phyloP scores from a whole-genome alignment of 1,284 basidiomycete species.

The Sporisorium scitamineum region DNA sequence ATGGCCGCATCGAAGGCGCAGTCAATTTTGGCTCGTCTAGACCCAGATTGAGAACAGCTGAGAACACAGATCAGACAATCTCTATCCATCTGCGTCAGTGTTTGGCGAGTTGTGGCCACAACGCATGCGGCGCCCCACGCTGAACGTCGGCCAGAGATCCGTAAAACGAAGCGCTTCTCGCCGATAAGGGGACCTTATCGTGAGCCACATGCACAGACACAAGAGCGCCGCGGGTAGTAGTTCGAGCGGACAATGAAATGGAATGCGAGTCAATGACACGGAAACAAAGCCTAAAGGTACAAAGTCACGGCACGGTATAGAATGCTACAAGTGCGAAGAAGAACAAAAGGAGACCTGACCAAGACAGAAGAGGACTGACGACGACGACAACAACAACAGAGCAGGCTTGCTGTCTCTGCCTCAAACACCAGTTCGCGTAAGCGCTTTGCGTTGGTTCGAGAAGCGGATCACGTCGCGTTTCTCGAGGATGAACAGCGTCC shows the following conservation, averaged over 20 bases:
- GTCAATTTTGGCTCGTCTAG: too few relatives aligned
- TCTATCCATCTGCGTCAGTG: too few relatives aligned
- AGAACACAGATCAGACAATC: too few relatives aligned
- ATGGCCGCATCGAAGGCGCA: too few relatives aligned
- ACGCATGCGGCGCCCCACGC: neutral
- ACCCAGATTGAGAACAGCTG: too few relatives aligned
- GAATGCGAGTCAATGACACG: constrained; percentile 6
- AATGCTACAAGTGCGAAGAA: constrained; percentile 24
- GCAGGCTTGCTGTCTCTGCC: neutral
- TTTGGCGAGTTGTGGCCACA: too few relatives aligned
- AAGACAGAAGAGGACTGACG: too few relatives aligned
- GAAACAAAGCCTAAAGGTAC: constrained; percentile 8
- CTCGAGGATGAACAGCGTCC: constrained; percentile 91
- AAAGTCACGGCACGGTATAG: constrained; percentile 28
- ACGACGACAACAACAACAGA: neutral
- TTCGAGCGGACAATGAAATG: constrained; percentile 3
- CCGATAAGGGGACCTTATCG: neutral
- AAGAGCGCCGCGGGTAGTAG: too few relatives aligned
- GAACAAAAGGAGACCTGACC: neutral
- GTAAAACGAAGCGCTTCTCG: neutral
- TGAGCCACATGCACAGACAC: neutral
- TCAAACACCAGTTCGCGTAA: constrained; percentile 67
- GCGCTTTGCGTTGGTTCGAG: constrained; percentile 71
- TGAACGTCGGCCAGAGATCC: neutral
- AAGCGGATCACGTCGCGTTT: constrained; percentile 94